Evolutionary conservation across 805 yeast genomes (phyloP).

Genomic region (Saturnispora galanensis): DNA sequence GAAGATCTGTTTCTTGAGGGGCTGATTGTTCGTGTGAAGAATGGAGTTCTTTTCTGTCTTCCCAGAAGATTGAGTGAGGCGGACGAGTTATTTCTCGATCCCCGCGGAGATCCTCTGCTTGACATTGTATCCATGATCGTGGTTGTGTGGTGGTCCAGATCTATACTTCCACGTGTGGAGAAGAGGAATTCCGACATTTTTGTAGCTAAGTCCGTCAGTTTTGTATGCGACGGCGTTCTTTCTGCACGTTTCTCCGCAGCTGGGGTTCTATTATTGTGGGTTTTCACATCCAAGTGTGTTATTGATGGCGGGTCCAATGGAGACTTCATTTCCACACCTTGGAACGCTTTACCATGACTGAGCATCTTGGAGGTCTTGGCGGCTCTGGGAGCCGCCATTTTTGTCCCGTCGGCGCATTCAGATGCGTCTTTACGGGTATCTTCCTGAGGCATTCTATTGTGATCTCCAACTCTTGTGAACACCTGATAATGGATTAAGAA

Average conservation of each 20-base stretch:
- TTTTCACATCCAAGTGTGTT: conserved; percentile 6
- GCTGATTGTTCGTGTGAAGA: conserved; percentile 6
- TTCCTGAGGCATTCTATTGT: no score
- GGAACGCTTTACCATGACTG: not conserved
- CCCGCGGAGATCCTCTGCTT: conserved; percentile 12
- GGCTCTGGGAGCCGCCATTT: no score
- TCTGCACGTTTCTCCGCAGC: not conserved
- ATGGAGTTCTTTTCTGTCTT: conserved; percentile 10
- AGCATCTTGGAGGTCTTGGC: no score
- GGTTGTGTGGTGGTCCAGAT: conserved; percentile 8
- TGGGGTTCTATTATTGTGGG: conserved; percentile 1
- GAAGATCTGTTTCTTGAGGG: conserved; percentile 8
- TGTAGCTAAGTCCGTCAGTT: conserved; percentile 22
- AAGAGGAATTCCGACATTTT: conserved; percentile 22
- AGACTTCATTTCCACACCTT: conserved; percentile 8
- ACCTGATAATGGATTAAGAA: not conserved
- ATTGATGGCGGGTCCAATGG: conserved; percentile 8
- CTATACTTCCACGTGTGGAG: conserved; percentile 14
- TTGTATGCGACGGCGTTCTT: conserved; percentile 15
- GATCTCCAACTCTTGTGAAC: no score
- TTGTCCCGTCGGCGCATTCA: no score
- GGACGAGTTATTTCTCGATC: conserved; percentile 19
- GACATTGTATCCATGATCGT: not conserved
- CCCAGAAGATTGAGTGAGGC: conserved; percentile 19
- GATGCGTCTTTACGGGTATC: no score